Percentiles rank a stretch among this genome's conserved stretches.
phyloP scores from a whole-genome alignment of 2,329 filamentous ascomycete species.

The Aspergillus costaricaensis region DNA sequence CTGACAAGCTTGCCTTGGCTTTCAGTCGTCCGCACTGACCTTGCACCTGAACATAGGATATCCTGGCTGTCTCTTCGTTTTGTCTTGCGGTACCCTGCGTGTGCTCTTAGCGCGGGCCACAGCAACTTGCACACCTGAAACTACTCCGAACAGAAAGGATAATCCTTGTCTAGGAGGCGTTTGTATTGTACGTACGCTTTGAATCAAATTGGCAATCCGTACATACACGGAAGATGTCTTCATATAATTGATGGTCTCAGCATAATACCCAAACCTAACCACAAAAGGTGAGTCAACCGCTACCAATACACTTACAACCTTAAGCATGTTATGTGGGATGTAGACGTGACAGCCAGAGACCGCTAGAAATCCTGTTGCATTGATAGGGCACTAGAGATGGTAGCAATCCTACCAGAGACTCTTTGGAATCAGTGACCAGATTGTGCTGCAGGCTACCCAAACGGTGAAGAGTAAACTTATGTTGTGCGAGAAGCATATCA shows the following conservation, averaged over 20 bases:
- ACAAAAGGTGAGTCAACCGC: not conserved
- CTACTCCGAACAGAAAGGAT: not conserved
- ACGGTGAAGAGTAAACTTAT: no score
- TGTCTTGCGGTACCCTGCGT: not conserved
- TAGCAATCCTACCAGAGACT: no score
- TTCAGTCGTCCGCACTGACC: not conserved
- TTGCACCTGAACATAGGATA: not conserved
- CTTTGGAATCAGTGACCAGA: no score
- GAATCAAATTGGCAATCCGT: not conserved
- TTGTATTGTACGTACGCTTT: not conserved
- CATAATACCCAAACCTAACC: not conserved
- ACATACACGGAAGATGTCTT: not conserved
- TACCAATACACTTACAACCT: not conserved
- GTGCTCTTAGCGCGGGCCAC: not conserved
- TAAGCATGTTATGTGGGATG: not conserved
- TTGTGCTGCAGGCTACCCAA: no score
- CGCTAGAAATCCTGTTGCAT: no score
- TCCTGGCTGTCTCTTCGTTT: not conserved
- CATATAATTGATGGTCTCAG: not conserved
- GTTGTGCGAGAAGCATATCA: not conserved
- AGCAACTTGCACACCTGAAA: not conserved
- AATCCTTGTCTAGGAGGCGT: not conserved
- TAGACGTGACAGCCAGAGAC: not conserved
- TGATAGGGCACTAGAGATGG: no score
- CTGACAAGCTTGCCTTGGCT: constrained; percentile 1